These are phyloP conservation scores for Osmanthus fragrans DNA, from an alignment of 257 asterid species.

Conservation along the genomic window DNA sequence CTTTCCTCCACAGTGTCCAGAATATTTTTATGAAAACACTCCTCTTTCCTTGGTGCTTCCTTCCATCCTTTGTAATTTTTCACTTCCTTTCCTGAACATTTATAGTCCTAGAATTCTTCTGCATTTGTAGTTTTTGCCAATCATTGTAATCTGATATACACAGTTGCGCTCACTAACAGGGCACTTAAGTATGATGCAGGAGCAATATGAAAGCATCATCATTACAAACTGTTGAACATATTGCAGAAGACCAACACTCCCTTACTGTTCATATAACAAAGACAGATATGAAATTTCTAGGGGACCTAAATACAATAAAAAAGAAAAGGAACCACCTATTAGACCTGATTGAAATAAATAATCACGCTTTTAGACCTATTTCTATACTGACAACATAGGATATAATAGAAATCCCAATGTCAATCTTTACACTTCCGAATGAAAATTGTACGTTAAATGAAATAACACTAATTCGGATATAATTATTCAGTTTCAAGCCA, in stretches of 20 bases:
- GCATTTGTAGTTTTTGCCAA: background rate
- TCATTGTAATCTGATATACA: background rate
- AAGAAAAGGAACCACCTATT: background rate
- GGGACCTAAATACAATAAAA: background rate
- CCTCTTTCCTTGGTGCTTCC: background rate
- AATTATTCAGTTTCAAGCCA: background rate
- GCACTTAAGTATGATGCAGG: background rate
- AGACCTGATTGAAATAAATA: background rate
- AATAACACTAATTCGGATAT: background rate
- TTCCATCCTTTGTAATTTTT: background rate
- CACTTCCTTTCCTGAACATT: background rate
- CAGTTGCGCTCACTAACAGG: no score
- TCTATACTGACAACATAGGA: background rate
- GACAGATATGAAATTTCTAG: background rate
- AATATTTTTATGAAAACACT: background rate
- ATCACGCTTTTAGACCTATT: background rate
- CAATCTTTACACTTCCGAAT: background rate
- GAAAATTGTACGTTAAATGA: background rate
- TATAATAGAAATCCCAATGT: background rate
- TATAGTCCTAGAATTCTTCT: background rate
- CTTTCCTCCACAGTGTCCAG: background rate
- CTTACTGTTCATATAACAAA: no score
- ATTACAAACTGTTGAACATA: background rate
- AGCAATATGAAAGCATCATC: background rate
- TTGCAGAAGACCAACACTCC: background rate